Percentiles rank a stretch among this genome's conserved stretches.
Evolutionary conservation across 1,139 yeast genomes (phyloP).

Genomic region (Kurtzmaniella quercitrusa): DNA sequence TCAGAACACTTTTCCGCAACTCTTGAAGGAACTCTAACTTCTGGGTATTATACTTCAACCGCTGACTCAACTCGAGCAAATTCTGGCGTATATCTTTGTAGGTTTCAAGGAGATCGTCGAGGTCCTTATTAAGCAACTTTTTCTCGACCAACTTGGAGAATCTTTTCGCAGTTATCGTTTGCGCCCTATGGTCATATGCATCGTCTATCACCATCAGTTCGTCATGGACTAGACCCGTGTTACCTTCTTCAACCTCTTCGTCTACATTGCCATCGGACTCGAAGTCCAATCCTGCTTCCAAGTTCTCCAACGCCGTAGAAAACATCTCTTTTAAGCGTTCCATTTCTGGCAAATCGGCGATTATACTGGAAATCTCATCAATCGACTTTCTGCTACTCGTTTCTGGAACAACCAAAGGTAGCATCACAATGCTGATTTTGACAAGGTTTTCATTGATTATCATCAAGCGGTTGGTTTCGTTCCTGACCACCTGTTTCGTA

Average conservation of each 20-base stretch:
- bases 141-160: constrained; percentile 8
- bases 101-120: constrained; percentile 12
- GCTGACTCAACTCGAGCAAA: constrained; percentile 15
- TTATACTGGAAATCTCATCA: constrained; percentile 19
- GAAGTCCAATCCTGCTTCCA: not conserved
- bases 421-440: constrained; percentile 18
- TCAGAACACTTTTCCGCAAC: constrained; percentile 14
- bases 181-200: constrained; percentile 5
- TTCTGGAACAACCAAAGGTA: constrained; percentile 29
- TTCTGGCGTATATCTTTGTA: constrained; percentile 22
- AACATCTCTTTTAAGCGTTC: constrained; percentile 15
- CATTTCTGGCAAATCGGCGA: constrained; percentile 31
- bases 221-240: constrained; percentile 14
- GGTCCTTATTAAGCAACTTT: constrained; percentile 9
- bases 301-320: constrained; percentile 2
- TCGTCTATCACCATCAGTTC: constrained; percentile 8
- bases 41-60: constrained; percentile 21
- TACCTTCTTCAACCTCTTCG: constrained; percentile 9
- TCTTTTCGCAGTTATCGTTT: constrained; percentile 7
- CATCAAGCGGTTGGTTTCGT: constrained; percentile 27
- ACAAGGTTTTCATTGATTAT: constrained; percentile 25
- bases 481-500: constrained; percentile 31
- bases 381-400: constrained; percentile 12
- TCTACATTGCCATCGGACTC: constrained; percentile 7
- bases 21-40: constrained; percentile 24